These are phyloP conservation scores for Rhizoctonia solani DNA, from an alignment of 1,284 basidiomycete genomes.

Conservation along the genomic window DNA sequence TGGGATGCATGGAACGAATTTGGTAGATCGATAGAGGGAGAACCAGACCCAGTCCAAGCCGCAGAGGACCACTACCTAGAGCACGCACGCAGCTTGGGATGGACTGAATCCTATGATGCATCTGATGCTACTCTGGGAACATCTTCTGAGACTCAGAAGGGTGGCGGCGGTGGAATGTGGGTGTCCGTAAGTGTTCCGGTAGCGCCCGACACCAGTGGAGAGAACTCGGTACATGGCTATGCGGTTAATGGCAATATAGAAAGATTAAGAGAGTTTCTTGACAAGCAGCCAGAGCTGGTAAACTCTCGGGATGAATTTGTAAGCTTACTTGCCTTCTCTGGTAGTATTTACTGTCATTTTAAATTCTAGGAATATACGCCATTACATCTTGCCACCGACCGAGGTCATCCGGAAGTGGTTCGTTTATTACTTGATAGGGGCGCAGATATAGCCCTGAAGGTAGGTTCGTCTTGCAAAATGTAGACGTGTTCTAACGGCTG, in stretches of 20 bases:
- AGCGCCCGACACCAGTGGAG: conserved; percentile 45
- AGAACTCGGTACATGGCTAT: conserved; percentile 60
- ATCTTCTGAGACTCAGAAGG: conserved; percentile 38
- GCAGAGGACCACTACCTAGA: conserved; percentile 62
- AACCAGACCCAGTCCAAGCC: conserved; percentile 46
- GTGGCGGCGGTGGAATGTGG: conserved; percentile 58
- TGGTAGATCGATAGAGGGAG: conserved; percentile 49
- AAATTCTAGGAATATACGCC: conserved; percentile 75
- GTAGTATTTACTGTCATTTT: not conserved
- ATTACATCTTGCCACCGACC: conserved; percentile 81
- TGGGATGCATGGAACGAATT: conserved; percentile 79
- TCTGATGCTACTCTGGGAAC: conserved; percentile 34
- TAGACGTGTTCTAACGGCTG: not conserved
- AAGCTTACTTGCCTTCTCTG: conserved; percentile 39
- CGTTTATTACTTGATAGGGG: conserved; percentile 65
- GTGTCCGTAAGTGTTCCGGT: conserved; percentile 62
- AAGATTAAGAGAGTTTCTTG: conserved; percentile 55
- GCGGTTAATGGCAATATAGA: conserved; percentile 61
- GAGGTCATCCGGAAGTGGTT: conserved; percentile 66
- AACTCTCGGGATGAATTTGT: conserved; percentile 68
- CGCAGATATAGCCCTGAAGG: conserved; percentile 67
- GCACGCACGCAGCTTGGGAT: conserved; percentile 70
- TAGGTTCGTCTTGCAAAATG: conserved; percentile 43
- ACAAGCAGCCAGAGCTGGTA: conserved; percentile 47
- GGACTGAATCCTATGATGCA: conserved; percentile 53